phyloP scores from a whole-genome alignment of 2,329 filamentous ascomycete genomes.

The Monosporascus sp. region DNA sequence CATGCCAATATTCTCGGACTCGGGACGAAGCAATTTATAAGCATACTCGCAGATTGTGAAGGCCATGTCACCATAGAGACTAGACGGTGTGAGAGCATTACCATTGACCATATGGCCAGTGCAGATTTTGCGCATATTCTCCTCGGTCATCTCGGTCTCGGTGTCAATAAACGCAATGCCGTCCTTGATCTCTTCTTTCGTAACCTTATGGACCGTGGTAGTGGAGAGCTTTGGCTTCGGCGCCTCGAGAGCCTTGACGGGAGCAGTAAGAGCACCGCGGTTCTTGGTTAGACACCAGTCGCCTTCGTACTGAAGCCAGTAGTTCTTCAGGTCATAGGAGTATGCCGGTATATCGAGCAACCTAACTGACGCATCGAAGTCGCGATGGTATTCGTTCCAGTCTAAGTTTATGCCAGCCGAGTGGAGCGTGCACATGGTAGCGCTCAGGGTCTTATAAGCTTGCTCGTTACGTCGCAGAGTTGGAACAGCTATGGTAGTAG shows the following conservation, averaged over 20 bases:
- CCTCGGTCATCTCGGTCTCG: slow-evolving; percentile 60
- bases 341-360: slow-evolving; percentile 64
- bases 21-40: slow-evolving; percentile 57
- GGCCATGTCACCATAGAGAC: slow-evolving; percentile 44
- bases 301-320: slow-evolving; percentile 61
- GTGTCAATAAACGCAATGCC: slow-evolving; percentile 55
- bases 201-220: slow-evolving; percentile 59
- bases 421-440: slow-evolving; percentile 52
- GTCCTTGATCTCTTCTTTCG: slow-evolving; percentile 57
- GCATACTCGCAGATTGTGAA: slow-evolving; percentile 61
- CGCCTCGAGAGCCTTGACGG: slow-evolving; percentile 22
- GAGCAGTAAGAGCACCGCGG: slow-evolving; percentile 46
- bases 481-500: slow-evolving; percentile 48
- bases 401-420: slow-evolving; percentile 53
- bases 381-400: slow-evolving; percentile 63
- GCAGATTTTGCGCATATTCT: slow-evolving; percentile 57
- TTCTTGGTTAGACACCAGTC: slow-evolving; percentile 63
- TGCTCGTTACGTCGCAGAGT: slow-evolving; percentile 59
- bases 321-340: slow-evolving; percentile 64
- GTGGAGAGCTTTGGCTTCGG: slow-evolving; percentile 54
- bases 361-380: slow-evolving; percentile 52
- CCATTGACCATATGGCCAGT: slow-evolving; percentile 65
- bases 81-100: slow-evolving; percentile 59
- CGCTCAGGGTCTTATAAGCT: slow-evolving; percentile 58
- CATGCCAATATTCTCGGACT: slow-evolving; percentile 49